phyloP scores from a whole-genome alignment of 805 yeast species.

The Candida anglica region DNA sequence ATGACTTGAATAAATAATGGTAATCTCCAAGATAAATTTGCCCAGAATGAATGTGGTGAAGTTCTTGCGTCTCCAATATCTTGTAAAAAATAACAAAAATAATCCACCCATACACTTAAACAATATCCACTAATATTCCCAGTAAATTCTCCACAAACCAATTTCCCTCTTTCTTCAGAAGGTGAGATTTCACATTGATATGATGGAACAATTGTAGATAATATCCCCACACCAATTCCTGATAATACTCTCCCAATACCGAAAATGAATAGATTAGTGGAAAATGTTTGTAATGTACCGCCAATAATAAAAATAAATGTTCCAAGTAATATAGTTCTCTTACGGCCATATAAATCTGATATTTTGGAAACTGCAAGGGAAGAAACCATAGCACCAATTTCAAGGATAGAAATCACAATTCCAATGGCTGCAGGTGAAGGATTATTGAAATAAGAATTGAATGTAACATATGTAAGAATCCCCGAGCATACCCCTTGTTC shows the following conservation, averaged over 20 bases:
- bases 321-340: constrained; percentile 76
- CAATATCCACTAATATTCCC: constrained; percentile 83
- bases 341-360: constrained; percentile 76
- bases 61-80: constrained; percentile 42
- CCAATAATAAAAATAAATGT: constrained; percentile 76
- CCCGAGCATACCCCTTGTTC: constrained; percentile 87
- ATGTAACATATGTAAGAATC: constrained; percentile 68
- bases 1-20: constrained; percentile 75
- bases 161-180: constrained; percentile 76
- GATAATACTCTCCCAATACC: constrained; percentile 73
- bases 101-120: constrained; percentile 84
- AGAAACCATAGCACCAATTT: constrained; percentile 80
- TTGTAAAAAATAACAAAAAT: constrained; percentile 61
- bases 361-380: constrained; percentile 75
- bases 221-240: constrained; percentile 84
- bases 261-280: constrained; percentile 51
- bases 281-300: constrained; percentile 66
- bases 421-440: constrained; percentile 79
- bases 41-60: constrained; percentile 32
- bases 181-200: constrained; percentile 90
- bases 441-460: constrained; percentile 62
- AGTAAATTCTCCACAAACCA: constrained; percentile 85
- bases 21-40: constrained; percentile 63
- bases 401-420: constrained; percentile 82
- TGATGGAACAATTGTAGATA: constrained; percentile 81